Base-by-base conservation (phyloP, 441 rosid species). In the Jatropha podagrica region DNA sequence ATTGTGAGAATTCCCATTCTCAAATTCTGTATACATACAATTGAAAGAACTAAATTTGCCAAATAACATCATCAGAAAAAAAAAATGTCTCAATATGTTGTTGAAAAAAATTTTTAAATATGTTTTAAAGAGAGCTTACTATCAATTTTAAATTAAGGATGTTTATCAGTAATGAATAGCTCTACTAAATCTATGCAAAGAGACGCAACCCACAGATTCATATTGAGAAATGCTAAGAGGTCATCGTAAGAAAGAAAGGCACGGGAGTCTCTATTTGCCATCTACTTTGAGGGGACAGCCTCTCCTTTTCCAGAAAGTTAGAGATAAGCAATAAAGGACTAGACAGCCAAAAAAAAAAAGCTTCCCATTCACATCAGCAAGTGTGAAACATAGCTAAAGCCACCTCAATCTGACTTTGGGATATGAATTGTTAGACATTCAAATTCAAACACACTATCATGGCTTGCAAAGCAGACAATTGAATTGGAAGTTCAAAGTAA, bases 321-420 rank as follows among this genome's bases (percentile, higher is more conserved):
- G 32, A 32, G 32, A 32, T 32, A 32, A 32, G 32, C 32, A 32
- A 32, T 32, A 32, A 32, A 32, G 32, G 32, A 32, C 32, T 32
- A 32, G 32, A 32, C 32, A 32, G 32, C 32, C 38, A 18, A 7
- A 7, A 18, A 37, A 37, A 17, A 23, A n/a, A 8, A 52, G 61
- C n/a, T 68, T 37, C 72, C 32, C 61, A 23, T 37, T 67, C 56
- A 23, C 71, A 61, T 26, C 11, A 67, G 69, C 56, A 48, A 67
- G 56, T 32, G 32, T 46, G 54, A 67, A 44, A 38, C 58, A 52
- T 8, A 5, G 4, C 58, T 18, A 52, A 52, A 46, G 3, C 44
- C 26, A 18, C 56, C 59, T 10, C 13, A 52, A 14, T 52, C 60
- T 69, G 41, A 9, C 18, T 23, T 7, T 51, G 52, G 18, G 42